A percentile compares a stretch with the other conserved stretches of the same genome.
phyloP scores from a whole-genome alignment of 306 rosid species.

The Trifolium pratense region DNA sequence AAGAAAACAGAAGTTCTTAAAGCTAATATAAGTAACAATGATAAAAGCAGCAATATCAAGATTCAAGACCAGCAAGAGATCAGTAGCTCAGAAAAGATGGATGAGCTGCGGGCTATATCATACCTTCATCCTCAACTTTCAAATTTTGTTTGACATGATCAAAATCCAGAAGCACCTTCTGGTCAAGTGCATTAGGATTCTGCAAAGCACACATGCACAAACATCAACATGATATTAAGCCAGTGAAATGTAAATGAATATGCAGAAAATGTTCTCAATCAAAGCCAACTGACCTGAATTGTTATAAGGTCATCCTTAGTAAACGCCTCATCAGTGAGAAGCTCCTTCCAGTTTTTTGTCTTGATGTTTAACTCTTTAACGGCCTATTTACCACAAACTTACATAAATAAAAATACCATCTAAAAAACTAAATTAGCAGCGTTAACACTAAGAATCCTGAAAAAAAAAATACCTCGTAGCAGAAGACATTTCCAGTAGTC shows the following conservation, averaged over 20 bases:
- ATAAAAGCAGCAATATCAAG: conserved; percentile 27
- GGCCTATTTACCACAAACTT: conserved; percentile 58
- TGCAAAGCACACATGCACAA: conserved; percentile 54
- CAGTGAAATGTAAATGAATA: conserved; percentile 21
- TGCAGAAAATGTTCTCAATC: conserved; percentile 26
- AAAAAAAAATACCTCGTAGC: conserved; percentile 75
- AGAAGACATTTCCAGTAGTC: conserved; percentile 96
- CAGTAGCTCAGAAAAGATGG: conserved; percentile 32
- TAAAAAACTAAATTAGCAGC: conserved; percentile 39
- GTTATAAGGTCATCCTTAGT: conserved; percentile 85
- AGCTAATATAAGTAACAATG: conserved; percentile 24
- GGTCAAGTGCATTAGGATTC: conserved; percentile 92
- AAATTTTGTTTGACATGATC: conserved; percentile 85
- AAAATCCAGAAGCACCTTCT: conserved; percentile 82
- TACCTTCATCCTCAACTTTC: conserved; percentile 90
- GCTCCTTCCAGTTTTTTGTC: conserved; percentile 98
- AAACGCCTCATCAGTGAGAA: conserved; percentile 90
- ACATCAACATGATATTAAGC: conserved; percentile 33
- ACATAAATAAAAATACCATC: conserved; percentile 17
- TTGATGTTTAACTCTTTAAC: conserved; percentile 90
- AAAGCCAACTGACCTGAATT: conserved; percentile 69
- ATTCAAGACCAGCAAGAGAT: conserved; percentile 25
- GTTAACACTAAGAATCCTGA: conserved; percentile 8
- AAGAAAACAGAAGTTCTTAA: conserved; percentile 37
- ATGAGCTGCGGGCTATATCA: conserved; percentile 43